Percentiles rank a stretch among this genome's conserved stretches.
phyloP scores from a whole-genome alignment of 306 rosid species.

The Trifolium dubium region DNA sequence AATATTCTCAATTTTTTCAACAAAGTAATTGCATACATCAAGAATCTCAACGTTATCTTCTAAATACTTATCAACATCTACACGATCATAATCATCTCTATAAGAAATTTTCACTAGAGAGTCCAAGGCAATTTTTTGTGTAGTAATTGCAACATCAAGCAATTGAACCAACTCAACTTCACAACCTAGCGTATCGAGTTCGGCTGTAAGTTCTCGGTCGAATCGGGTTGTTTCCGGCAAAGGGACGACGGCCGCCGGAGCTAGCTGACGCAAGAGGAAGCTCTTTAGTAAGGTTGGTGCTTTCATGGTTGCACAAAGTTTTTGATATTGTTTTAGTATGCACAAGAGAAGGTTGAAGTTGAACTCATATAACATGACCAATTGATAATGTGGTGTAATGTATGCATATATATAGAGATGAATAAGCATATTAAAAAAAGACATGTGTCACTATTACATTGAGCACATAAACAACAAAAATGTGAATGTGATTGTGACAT shows the following conservation, averaged over 20 bases:
- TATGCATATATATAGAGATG: slow-evolving; percentile 23
- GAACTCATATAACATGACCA: not conserved
- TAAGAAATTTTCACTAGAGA: slow-evolving; percentile 27
- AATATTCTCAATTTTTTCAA: slow-evolving; percentile 45
- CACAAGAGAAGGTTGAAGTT: not conserved
- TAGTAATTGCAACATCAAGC: slow-evolving; percentile 51
- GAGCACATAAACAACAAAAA: not conserved
- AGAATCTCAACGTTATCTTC: slow-evolving; percentile 51
- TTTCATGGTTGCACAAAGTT: slow-evolving; percentile 32
- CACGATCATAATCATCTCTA: slow-evolving; percentile 27
- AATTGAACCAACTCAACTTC: slow-evolving; percentile 40
- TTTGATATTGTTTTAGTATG: not conserved
- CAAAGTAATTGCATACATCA: slow-evolving; percentile 51
- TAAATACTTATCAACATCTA: slow-evolving; percentile 44
- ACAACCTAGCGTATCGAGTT: slow-evolving; percentile 36
- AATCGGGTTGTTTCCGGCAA: slow-evolving; percentile 41
- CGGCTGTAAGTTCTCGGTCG: slow-evolving; percentile 40
- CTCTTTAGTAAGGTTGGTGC: slow-evolving; percentile 45
- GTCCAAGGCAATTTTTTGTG: slow-evolving; percentile 50
- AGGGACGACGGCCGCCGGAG: slow-evolving; percentile 37
- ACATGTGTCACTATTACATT: slow-evolving; percentile 29
- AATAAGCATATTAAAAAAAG: slow-evolving; percentile 2
- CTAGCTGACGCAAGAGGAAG: slow-evolving; percentile 38
- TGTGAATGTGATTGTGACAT: not conserved
- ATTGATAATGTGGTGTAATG: slow-evolving; percentile 26